Conservation (phyloP, 768 basidiomycete genomes). For the Collybiopsis confluens region DNA sequence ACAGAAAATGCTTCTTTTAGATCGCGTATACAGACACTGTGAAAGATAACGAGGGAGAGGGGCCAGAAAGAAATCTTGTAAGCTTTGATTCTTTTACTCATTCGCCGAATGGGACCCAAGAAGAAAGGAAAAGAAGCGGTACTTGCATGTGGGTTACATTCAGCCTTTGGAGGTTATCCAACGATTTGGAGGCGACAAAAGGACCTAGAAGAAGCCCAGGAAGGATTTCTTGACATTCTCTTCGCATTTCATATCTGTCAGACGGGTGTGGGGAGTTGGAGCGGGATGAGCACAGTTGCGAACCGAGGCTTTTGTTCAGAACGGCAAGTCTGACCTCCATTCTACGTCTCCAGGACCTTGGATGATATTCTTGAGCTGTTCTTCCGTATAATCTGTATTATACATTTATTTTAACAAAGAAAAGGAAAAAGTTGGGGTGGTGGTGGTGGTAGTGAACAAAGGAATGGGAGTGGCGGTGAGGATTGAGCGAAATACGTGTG, state of each 20-base stretch:
- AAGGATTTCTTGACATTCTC: conserved; percentile 91
- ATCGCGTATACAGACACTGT: conserved; percentile 84
- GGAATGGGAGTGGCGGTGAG: neutral
- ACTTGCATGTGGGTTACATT: conserved; percentile 78
- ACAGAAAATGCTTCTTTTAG: conserved; percentile 89
- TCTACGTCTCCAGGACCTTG: conserved; percentile 81
- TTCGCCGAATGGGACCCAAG: no score
- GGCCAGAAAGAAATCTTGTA: no score
- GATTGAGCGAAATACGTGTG: neutral
- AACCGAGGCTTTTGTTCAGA: neutral
- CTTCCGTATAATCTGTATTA: conserved; percentile 22
- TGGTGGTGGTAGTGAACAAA: neutral
- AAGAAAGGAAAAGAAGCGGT: conserved; percentile 7
- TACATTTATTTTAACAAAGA: neutral
- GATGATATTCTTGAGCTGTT: conserved; percentile 55
- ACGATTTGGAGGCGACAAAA: conserved; percentile 82
- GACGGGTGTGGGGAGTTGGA: neutral
- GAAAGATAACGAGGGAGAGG: conserved; percentile 9
- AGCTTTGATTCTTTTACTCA: no score
- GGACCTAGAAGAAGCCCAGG: conserved; percentile 82
- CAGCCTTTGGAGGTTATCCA: conserved; percentile 61
- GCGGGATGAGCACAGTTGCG: neutral
- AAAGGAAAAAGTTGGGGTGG: neutral
- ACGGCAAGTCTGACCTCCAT: conserved; percentile 61
- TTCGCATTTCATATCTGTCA: conserved; percentile 85